phyloP scores from a whole-genome alignment of 441 rosid genomes.

The Populus hybrid region DNA sequence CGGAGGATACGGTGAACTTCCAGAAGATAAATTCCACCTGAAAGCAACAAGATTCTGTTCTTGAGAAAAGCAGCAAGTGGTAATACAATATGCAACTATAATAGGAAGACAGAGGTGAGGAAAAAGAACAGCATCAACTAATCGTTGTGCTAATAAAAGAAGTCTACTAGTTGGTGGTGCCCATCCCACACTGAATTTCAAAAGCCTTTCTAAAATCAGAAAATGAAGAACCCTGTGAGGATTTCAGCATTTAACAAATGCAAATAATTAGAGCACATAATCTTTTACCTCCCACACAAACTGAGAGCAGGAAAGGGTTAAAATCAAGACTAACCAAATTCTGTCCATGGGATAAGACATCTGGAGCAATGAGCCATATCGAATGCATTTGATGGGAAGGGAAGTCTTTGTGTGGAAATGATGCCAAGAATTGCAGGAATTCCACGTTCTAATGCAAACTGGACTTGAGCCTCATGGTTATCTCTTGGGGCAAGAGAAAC shows the following conservation, averaged over 20 bases:
- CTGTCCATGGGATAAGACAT: conserved; percentile 99
- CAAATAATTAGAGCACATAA: background rate
- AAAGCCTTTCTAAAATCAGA: background rate
- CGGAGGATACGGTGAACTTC: conserved; percentile 88
- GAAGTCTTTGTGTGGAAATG: conserved; percentile 94
- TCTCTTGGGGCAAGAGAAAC: conserved; percentile 98
- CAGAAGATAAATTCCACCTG: conserved; percentile 92
- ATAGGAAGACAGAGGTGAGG: no score
- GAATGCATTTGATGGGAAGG: conserved; percentile 90
- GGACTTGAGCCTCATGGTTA: conserved; percentile 98
- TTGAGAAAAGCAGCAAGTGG: background rate
- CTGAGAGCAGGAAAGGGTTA: background rate
- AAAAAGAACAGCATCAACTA: background rate
- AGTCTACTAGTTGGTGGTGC: background rate
- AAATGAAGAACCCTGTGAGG: background rate
- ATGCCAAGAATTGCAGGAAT: conserved; percentile 96
- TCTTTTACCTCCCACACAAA: background rate
- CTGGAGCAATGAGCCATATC: conserved; percentile 99
- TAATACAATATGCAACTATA: background rate
- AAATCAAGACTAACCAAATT: conserved; percentile 53
- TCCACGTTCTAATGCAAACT: conserved; percentile 97
- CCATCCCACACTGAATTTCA: background rate
- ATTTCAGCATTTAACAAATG: background rate
- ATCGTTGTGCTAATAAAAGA: background rate
- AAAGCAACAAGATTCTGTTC: conserved; percentile 7